Base-by-base conservation (phyloP, 2,329 filamentous ascomycete genomes). In the Alternaria ventricosa region DNA sequence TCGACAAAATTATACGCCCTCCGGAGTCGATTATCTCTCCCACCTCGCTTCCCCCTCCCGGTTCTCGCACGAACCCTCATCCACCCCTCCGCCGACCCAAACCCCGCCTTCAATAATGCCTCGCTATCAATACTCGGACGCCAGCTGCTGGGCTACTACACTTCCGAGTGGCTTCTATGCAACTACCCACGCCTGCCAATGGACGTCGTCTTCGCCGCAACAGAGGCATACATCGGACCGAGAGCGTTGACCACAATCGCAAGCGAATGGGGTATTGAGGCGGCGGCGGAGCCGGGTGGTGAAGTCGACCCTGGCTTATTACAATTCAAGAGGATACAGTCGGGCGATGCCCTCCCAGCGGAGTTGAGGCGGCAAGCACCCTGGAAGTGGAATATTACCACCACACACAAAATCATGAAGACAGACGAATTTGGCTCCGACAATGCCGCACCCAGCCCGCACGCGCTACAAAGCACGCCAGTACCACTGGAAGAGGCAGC, bases 1-100 rank as follows among this genome's bases (percentile, higher is more conserved):
- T 98, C 95, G 50, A 90, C 94, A 66, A 98, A 97, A 84, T 91
- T 99, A 72, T 90, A 94, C 68, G 94, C 96, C 69, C 88, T 99
- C 49, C 94, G 97, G 81, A 93, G 94, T 73, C 92, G 96, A 80
- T 88, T 99, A 65, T 89, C 89, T 44, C 89, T 99, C 60, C 90
- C 94, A 23, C 86, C 88, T 66, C 92, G 91, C 81, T 87, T 98
- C 67, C 95, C 96, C 36, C 82, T 97, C 64, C 87, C 96, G 83
- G 95, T 92, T 6, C 88, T 99, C 69, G 94, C 93, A 65, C 89
- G 95, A 65, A 89, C 93, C 57, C 89, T 99, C 66, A 88, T 98
- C 74, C 92, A 97, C 79, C 84, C 90, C 30, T 94, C 94, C 20
- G 95, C 95, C 64, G 95, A 98, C 79, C 79, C 87, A 12, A 88